Evolutionary conservation across 2,329 filamentous ascomycete species (phyloP).

Genomic region (Ophiostoma piceae): DNA sequence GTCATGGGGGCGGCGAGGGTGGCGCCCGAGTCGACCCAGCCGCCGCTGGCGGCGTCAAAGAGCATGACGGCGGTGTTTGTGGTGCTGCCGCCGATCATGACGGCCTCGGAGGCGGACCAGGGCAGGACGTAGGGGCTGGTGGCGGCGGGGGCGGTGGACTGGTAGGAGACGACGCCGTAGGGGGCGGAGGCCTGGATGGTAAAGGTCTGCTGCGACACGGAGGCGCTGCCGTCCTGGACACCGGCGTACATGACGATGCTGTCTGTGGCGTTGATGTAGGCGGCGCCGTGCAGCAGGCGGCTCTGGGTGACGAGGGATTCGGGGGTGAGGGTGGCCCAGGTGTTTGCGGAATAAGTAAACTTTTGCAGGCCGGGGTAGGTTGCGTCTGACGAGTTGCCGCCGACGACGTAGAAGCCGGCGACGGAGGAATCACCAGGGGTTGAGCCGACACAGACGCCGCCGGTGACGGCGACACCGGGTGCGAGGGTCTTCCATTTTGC

Average conservation of each 20-base stretch:
- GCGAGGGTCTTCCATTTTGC: conserved; percentile 65
- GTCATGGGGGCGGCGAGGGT: conserved; percentile 57
- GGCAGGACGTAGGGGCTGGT: conserved; percentile 65
- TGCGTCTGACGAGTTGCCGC: conserved; percentile 55
- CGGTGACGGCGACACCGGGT: conserved; percentile 64
- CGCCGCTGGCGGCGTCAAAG: conserved; percentile 54
- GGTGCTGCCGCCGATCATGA: conserved; percentile 67
- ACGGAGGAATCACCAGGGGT: conserved; percentile 53
- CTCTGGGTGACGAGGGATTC: conserved; percentile 55
- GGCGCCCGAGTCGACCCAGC: conserved; percentile 66
- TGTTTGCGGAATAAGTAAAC: conserved; percentile 49
- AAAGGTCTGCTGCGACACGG: conserved; percentile 68
- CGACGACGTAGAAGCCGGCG: conserved; percentile 72
- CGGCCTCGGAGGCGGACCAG: conserved; percentile 66
- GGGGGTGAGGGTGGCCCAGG: conserved; percentile 47
- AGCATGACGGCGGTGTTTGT: conserved; percentile 65
- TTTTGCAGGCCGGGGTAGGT: conserved; percentile 72
- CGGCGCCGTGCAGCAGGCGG: conserved; percentile 67
- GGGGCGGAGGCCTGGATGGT: conserved; percentile 62
- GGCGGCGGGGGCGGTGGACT: conserved; percentile 56
- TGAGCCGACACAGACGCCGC: conserved; percentile 70
- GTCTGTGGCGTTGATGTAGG: conserved; percentile 65
- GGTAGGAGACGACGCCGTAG: conserved; percentile 54
- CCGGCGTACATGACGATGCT: conserved; percentile 79
- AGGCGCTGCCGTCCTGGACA: conserved; percentile 53